These are phyloP conservation scores for Pelargonium myrrhifolium DNA, from an alignment of 441 rosid genomes.

Conservation along the genomic window DNA sequence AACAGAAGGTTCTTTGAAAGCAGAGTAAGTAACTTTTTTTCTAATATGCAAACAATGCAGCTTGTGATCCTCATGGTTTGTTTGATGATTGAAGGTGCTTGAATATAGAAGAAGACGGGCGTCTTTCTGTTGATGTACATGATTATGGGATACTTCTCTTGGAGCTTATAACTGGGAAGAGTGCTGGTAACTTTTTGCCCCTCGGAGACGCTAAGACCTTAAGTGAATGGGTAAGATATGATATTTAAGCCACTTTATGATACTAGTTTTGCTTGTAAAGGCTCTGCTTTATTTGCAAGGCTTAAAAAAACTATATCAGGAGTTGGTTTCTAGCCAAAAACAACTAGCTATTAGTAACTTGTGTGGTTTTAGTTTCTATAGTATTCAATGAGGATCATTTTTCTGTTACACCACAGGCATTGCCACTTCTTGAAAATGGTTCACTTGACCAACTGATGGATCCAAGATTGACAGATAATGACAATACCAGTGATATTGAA, in stretches of 20 bases:
- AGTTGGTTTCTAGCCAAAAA: no score
- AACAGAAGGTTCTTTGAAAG: conserved; percentile 15
- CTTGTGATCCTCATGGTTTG: background rate
- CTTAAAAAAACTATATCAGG: no score
- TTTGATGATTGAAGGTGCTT: conserved; percentile 19
- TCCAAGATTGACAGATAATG: conserved; percentile 24
- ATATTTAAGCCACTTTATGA: background rate
- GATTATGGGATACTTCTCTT: conserved; percentile 36
- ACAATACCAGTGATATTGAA: conserved; percentile 11
- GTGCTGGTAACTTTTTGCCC: conserved; percentile 18
- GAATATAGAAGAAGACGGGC: conserved; percentile 23
- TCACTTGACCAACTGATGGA: conserved; percentile 24
- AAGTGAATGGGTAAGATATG: conserved; percentile 32
- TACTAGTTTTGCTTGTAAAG: background rate
- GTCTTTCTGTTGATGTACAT: conserved; percentile 25
- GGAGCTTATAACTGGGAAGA: conserved; percentile 41
- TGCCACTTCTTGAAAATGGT: conserved; percentile 29
- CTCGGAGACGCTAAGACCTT: conserved; percentile 22
- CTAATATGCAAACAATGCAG: background rate
- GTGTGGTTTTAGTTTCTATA: background rate
- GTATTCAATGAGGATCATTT: background rate
- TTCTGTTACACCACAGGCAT: conserved; percentile 23
- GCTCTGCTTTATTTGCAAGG: no score
- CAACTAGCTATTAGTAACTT: no score
- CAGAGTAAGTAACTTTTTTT: conserved; percentile 35